phyloP scores from a whole-genome alignment of 176 grass and related monocot species.

The Poa annua region DNA sequence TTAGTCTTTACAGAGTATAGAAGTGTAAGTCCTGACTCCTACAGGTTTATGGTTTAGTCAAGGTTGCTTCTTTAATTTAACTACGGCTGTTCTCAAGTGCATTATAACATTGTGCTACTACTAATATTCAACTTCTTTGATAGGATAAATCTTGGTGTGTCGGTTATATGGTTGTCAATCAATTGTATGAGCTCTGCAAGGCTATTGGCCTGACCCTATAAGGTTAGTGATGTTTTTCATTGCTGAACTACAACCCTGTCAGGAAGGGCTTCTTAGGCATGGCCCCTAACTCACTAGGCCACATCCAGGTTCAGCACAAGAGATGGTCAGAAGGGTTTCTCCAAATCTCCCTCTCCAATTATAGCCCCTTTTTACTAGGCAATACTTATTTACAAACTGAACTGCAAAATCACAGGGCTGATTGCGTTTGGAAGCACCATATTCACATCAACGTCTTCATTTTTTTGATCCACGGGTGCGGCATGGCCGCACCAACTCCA shows the following conservation, averaged over 20 bases:
- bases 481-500: no score
- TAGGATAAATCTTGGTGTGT: constrained; percentile 99
- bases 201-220: constrained; percentile 82
- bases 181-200: constrained; percentile 90
- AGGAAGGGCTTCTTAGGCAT: constrained; percentile 67
- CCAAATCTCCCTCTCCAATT: constrained; percentile 70
- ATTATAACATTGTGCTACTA: not conserved
- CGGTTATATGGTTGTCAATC: constrained; percentile 96
- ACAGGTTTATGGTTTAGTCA: constrained; percentile 15
- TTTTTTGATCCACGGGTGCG: no score
- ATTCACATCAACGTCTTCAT: no score
- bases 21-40: not conserved
- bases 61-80: not conserved
- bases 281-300: constrained; percentile 58
- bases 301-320: constrained; percentile 76
- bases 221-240: constrained; percentile 49
- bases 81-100: not conserved
- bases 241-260: constrained; percentile 53
- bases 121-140: constrained; percentile 22
- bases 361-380: constrained; percentile 63
- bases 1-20: not conserved
- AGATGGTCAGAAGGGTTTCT: constrained; percentile 85
- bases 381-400: no score
- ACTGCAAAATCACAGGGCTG: no score
- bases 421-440: no score